These are phyloP conservation scores for Plectosphaerella plurivora DNA, from an alignment of 2,329 filamentous ascomycete species.

Conservation along the genomic window DNA sequence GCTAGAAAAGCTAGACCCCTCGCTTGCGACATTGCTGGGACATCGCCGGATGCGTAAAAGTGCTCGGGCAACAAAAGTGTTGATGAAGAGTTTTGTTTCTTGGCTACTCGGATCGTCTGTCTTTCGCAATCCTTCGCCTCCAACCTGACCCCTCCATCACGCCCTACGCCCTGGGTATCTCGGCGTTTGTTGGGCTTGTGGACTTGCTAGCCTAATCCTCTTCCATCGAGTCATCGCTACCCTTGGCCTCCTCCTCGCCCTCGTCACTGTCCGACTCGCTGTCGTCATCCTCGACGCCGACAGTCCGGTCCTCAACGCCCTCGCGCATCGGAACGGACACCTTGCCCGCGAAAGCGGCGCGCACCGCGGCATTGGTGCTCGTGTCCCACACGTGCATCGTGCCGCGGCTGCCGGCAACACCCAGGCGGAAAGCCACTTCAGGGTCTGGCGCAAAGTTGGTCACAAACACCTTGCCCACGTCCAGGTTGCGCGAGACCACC, in stretches of 20 bases:
- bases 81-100: no score
- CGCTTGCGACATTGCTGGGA: no score
- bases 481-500: constrained; percentile 86
- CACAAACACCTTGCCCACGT: constrained; percentile 92
- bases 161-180: not conserved
- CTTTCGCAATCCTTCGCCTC: not conserved
- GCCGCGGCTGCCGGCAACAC: constrained; percentile 92
- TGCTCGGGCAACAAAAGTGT: no score
- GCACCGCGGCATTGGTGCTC: constrained; percentile 82
- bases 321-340: constrained; percentile 52
- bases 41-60: no score
- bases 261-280: constrained; percentile 64
- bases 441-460: constrained; percentile 84
- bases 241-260: constrained; percentile 35
- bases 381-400: constrained; percentile 95
- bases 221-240: constrained; percentile 50
- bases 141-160: constrained; percentile 2
- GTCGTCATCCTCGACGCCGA: constrained; percentile 66
- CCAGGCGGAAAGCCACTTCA: constrained; percentile 86
- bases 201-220: constrained; percentile 36
- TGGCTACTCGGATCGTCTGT: not conserved
- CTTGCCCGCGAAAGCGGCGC: constrained; percentile 74
- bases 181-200: no score
- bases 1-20: no score
- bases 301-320: constrained; percentile 68